Base-by-base conservation (phyloP, 352 stramenopile species). In the Globisporangium polare region DNA sequence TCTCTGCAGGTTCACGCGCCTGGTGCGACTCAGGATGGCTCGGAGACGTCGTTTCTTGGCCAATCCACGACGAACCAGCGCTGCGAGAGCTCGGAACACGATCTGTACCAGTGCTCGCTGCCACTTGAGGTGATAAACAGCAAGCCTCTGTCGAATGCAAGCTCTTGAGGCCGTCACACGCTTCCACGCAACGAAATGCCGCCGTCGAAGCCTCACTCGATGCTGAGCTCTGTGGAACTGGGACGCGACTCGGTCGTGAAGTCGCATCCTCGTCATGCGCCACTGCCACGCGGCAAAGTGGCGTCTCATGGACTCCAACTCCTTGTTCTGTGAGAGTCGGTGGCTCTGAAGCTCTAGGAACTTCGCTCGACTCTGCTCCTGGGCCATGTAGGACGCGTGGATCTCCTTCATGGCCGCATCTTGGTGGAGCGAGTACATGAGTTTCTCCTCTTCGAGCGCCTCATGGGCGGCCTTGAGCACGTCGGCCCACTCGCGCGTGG, bases 381-480 rank as follows among this genome's bases (percentile, higher is more conserved):
- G 65, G n/a, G 52, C 51, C 0, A 60, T 39, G 24, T 71, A 75
- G 5, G 58, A 50, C 24, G 47, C 50, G 33, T 80, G 68, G 18
- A 85, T 60, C 46, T 78, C 75, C 7, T 42, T 54, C n/a, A 75
- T 53, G 6, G 59, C 63, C 1, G 69, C 69, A 39, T 68, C 60
- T 33, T 86, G 70, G n/a, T 74, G 66, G 20, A 80, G 49, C 20
- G 66, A 39, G 57, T 76, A 68, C 24, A 77, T 60, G 17, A 56
- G 60, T 24, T 64, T 68, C 63, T 87, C 75, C 57, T 87, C 77
- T 42, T 85, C 71, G 53, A 87, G 68, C 4, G 75, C 73, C 2
- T 47, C 9, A 9, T 75, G 73, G 0, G 77, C 71, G 13, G 71
- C 43, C 41, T 72, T 71, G n/a, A 85, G 69, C 8, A 76, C 69